phyloP scores from a whole-genome alignment of 2,329 filamentous ascomycete genomes.

The Trichoderma gracile region DNA sequence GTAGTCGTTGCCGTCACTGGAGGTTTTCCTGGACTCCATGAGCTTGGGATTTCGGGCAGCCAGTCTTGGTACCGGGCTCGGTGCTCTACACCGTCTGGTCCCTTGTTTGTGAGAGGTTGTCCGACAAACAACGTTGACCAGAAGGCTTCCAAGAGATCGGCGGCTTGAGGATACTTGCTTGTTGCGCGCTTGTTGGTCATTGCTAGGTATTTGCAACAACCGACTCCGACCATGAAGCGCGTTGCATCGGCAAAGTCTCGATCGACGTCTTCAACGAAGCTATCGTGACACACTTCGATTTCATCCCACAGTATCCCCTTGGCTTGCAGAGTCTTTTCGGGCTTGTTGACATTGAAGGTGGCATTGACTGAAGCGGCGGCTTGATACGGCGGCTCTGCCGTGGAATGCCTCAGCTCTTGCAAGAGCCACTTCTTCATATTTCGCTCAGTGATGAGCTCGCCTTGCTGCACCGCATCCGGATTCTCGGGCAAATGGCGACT shows the following conservation, averaged over 20 bases:
- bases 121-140: slow-evolving; percentile 6
- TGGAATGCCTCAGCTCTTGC: background rate
- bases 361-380: background rate
- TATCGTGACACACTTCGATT: background rate
- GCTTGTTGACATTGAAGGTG: background rate
- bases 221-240: slow-evolving; percentile 7
- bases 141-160: slow-evolving; percentile 2
- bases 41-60: slow-evolving; percentile 7
- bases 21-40: background rate
- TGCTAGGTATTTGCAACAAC: slow-evolving; percentile 9
- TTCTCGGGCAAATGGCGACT: background rate
- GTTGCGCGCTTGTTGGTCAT: background rate
- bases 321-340: background rate
- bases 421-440: slow-evolving; percentile 9
- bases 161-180: background rate
- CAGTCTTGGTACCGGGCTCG: background rate
- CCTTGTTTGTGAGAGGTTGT: background rate
- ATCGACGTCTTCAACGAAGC: background rate
- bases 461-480: background rate
- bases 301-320: slow-evolving; percentile 7
- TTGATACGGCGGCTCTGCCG: background rate
- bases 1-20: background rate
- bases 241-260: background rate
- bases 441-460: slow-evolving; percentile 3
- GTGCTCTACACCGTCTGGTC: background rate